phyloP scores from a whole-genome alignment of 139 green algal genomes.

The Chlamydomonas sp. region DNA sequence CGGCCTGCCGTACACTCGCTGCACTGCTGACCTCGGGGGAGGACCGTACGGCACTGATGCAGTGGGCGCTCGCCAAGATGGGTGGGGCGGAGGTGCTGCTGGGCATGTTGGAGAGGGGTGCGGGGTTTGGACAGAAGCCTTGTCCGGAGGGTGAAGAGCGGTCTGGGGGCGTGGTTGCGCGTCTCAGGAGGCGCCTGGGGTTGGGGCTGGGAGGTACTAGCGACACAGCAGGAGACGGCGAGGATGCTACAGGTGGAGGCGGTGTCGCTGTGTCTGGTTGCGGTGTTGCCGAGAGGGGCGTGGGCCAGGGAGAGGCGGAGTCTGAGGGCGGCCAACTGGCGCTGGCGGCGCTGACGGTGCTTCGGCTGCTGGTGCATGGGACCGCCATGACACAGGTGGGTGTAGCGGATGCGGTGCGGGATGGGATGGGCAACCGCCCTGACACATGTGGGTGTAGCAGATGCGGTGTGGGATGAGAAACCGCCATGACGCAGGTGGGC shows the following conservation, averaged over 20 bases:
- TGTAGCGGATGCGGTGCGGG: too few species aligned
- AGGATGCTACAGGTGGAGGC: too few species aligned
- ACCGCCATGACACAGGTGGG: constrained; percentile 25
- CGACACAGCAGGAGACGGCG: neutral
- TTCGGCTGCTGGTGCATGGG: neutral
- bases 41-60: neutral
- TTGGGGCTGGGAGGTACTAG: neutral
- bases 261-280: too few species aligned
- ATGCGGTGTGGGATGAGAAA: too few species aligned
- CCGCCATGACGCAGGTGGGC: constrained; percentile 18
- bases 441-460: too few species aligned
- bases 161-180: too few species aligned
- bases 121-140: too few species aligned
- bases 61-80: constrained; percentile 22
- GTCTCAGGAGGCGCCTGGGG: neutral
- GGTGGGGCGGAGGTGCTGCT: constrained; percentile 26
- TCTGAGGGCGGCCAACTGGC: neutral
- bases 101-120: neutral
- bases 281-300: neutral
- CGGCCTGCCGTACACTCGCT: too few species aligned
- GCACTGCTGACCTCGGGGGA: too few species aligned
- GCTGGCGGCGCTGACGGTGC: neutral
- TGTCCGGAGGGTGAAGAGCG: too few species aligned
- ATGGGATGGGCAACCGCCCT: too few species aligned
- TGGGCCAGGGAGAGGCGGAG: neutral